Conservation (phyloP, 1,284 basidiomycete species). For the Marasmius fiardii region DNA sequence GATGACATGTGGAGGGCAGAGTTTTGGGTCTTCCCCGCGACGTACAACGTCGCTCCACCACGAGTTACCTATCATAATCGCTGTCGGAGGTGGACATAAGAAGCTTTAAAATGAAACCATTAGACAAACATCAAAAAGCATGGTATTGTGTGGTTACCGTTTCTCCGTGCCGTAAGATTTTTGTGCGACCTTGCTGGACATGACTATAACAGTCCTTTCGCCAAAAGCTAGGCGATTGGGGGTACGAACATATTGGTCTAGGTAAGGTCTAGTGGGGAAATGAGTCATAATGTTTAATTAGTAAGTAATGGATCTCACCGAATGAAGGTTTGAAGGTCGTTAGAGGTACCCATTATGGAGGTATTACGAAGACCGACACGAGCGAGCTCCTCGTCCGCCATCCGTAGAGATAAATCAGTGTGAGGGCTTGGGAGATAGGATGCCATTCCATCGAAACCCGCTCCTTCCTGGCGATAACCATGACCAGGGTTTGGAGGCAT, state of each 20-base stretch:
- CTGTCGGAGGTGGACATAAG: constrained; percentile 94
- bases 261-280: constrained; percentile 52
- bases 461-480: constrained; percentile 41
- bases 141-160: constrained; percentile 42
- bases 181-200: constrained; percentile 96
- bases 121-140: constrained; percentile 18
- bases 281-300: neutral
- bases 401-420: constrained; percentile 51
- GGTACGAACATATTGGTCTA: constrained; percentile 83
- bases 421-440: constrained; percentile 53
- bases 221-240: constrained; percentile 87
- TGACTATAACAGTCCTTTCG: constrained; percentile 91
- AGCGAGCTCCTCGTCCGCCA: constrained; percentile 61
- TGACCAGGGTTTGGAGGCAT: constrained; percentile 64
- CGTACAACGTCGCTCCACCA: constrained; percentile 87
- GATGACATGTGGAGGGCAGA: constrained; percentile 79
- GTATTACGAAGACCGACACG: constrained; percentile 60
- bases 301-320: constrained; percentile 42
- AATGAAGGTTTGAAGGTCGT: constrained; percentile 76
- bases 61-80: constrained; percentile 90
- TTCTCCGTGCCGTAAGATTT: constrained; percentile 97
- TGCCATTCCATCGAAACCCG: constrained; percentile 54
- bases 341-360: constrained; percentile 56
- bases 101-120: constrained; percentile 47
- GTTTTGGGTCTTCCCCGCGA: constrained; percentile 69